Conservation (phyloP, 768 basidiomycete genomes). For the Multifurca ochricompacta region DNA sequence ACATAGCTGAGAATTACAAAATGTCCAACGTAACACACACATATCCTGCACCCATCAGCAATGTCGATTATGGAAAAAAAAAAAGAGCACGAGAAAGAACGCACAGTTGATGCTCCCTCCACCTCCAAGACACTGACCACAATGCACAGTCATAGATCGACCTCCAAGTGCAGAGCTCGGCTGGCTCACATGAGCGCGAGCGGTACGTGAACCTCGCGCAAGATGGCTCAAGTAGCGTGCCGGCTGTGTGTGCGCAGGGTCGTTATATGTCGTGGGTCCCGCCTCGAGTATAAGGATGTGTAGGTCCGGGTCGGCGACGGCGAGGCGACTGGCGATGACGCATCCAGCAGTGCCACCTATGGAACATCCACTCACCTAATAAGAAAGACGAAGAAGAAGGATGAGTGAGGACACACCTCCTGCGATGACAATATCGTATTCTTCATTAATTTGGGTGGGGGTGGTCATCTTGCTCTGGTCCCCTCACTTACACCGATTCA, state of each 20-base stretch:
- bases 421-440: constrained; percentile 47
- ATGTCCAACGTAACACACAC: neutral
- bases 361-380: neutral
- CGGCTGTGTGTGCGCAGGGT: constrained; percentile 45
- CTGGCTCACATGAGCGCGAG: constrained; percentile 35
- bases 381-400: neutral
- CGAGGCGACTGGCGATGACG: constrained; percentile 47
- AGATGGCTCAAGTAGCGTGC: constrained; percentile 42
- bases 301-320: constrained; percentile 43
- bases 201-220: constrained; percentile 31
- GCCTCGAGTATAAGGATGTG: constrained; percentile 57
- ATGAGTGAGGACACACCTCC: constrained; percentile 35
- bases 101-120: constrained; percentile 52
- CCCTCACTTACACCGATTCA: constrained; percentile 34
- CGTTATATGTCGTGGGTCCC: constrained; percentile 42
- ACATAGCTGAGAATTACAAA: constrained; percentile 22
- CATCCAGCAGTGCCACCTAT: constrained; percentile 46
- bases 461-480: constrained; percentile 9
- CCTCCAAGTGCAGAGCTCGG: constrained; percentile 39
- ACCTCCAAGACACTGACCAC: constrained; percentile 50
- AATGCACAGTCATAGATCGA: constrained; percentile 37
- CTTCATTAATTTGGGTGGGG: neutral
- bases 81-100: neutral
- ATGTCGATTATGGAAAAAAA: neutral
- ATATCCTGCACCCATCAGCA: neutral